A percentile compares a stretch with the other conserved stretches of the same genome.
These are phyloP conservation scores for Fusarium lyarnte DNA, from an alignment of 2,329 filamentous ascomycete species.

Conservation along the genomic window DNA sequence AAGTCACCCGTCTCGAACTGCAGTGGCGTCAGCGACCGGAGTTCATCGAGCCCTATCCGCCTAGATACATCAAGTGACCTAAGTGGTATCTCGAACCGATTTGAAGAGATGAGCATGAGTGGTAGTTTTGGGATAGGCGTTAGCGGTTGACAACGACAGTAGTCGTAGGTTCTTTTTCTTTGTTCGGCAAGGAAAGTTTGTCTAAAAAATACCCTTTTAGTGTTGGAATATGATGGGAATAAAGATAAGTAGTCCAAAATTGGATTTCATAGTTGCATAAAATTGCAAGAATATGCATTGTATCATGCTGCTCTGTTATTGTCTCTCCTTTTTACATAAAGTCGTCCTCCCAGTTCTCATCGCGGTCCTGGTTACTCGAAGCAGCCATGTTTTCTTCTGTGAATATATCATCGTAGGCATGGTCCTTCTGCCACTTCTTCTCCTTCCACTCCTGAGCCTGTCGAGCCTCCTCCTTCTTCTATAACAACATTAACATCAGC, in stretches of 20 bases:
- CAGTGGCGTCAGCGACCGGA: conserved; percentile 25
- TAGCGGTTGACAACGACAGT: conserved; percentile 33
- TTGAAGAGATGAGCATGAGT: conserved; percentile 49
- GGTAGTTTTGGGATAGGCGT: conserved; percentile 46
- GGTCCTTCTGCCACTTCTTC: conserved; percentile 95
- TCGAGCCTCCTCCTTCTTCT: conserved; percentile 81
- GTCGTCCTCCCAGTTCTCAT: conserved; percentile 83
- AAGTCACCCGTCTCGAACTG: conserved; percentile 27
- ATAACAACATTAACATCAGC: background rate
- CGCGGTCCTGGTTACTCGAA: conserved; percentile 86
- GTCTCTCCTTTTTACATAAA: conserved; percentile 76
- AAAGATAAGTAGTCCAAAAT: background rate
- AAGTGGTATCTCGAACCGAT: conserved; percentile 41
- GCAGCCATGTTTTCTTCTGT: conserved; percentile 80
- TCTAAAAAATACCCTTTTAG: conserved; percentile 29
- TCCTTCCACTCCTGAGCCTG: conserved; percentile 84
- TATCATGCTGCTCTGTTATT: background rate
- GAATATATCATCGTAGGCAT: conserved; percentile 95
- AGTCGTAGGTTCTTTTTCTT: background rate
- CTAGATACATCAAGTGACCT: conserved; percentile 44
- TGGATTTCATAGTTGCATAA: background rate
- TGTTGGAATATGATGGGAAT: background rate
- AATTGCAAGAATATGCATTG: background rate
- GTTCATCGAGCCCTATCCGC: conserved; percentile 42
- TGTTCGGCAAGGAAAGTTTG: background rate